These are phyloP conservation scores for Nematodospora anomalae DNA, from an alignment of 1,139 yeast genomes.

Conservation along the genomic window DNA sequence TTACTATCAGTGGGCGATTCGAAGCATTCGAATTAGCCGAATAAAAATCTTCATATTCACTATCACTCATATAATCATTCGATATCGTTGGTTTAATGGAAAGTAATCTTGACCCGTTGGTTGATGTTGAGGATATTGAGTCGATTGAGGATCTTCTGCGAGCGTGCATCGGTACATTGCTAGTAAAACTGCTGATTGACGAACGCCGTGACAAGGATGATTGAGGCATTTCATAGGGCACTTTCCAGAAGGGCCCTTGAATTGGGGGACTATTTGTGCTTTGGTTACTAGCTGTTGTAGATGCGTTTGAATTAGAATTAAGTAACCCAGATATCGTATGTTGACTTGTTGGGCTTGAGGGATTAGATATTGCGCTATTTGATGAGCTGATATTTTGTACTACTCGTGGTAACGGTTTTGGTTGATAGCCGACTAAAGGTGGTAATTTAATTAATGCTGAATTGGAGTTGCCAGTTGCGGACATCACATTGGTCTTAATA, in stretches of 20 bases:
- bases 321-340: conserved; percentile 14
- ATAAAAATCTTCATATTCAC: conserved; percentile 43
- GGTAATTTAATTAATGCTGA: conserved; percentile 18
- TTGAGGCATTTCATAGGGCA: conserved; percentile 51
- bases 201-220: conserved; percentile 27
- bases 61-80: conserved; percentile 28
- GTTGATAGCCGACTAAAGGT: conserved; percentile 16
- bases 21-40: conserved; percentile 25
- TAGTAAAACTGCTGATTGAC: conserved; percentile 26
- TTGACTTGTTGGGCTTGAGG: conserved; percentile 23
- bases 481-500: conserved; percentile 5
- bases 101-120: conserved; percentile 33
- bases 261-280: conserved; percentile 34
- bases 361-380: conserved; percentile 15
- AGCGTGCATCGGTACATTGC: conserved; percentile 10
- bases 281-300: conserved; percentile 4
- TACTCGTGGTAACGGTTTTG: conserved; percentile 9
- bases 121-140: conserved; percentile 25
- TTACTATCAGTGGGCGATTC: conserved; percentile 29
- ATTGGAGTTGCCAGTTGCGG: conserved; percentile 9
- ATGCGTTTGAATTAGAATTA: conserved; percentile 11
- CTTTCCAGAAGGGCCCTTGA: conserved; percentile 53
- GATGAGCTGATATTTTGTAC: conserved; percentile 14
- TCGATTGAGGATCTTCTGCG: conserved; percentile 17
- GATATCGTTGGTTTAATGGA: conserved; percentile 30